Percentiles rank a stretch among this genome's conserved stretches.
Conservation (phyloP, 345 rosid genomes). For the Jatropha curcas region DNA sequence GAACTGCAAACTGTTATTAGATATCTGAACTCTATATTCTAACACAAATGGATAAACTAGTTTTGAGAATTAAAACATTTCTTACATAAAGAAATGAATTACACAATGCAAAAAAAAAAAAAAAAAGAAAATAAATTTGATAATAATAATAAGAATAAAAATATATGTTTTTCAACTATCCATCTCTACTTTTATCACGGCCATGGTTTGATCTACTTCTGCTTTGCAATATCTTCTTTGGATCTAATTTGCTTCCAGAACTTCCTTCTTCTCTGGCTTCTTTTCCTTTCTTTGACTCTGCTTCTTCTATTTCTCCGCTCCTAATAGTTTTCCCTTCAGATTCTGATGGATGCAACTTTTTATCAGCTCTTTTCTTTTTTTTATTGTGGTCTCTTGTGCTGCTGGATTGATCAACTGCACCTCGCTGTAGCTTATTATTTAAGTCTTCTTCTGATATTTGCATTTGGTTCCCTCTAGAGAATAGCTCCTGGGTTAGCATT, state of each 20-base stretch:
- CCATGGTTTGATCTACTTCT: constrained; percentile 39
- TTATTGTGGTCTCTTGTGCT: constrained; percentile 27
- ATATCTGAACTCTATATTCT: not conserved
- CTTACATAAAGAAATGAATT: constrained; percentile 12
- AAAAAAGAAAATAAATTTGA: not conserved
- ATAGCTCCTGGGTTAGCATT: constrained; percentile 22
- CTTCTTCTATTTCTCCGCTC: constrained; percentile 37
- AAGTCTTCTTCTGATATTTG: constrained; percentile 11
- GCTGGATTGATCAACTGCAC: constrained; percentile 23
- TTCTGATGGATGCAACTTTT: constrained; percentile 16
- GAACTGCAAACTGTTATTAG: not conserved
- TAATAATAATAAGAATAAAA: no score
- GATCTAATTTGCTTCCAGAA: constrained; percentile 29
- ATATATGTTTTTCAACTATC: constrained; percentile 20
- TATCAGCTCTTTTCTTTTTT: constrained; percentile 29
- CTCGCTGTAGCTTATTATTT: constrained; percentile 31
- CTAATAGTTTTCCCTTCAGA: constrained; percentile 22
- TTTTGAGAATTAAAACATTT: not conserved
- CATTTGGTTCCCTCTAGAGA: constrained; percentile 31
- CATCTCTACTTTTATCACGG: constrained; percentile 39
- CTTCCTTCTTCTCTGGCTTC: constrained; percentile 33
- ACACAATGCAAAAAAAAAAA: not conserved
- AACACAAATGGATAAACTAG: not conserved
- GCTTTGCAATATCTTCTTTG: constrained; percentile 30
- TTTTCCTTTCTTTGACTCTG: constrained; percentile 30